phyloP scores from a whole-genome alignment of 495 filamentous ascomycete species.

The Podospora pseudopauciseta region DNA sequence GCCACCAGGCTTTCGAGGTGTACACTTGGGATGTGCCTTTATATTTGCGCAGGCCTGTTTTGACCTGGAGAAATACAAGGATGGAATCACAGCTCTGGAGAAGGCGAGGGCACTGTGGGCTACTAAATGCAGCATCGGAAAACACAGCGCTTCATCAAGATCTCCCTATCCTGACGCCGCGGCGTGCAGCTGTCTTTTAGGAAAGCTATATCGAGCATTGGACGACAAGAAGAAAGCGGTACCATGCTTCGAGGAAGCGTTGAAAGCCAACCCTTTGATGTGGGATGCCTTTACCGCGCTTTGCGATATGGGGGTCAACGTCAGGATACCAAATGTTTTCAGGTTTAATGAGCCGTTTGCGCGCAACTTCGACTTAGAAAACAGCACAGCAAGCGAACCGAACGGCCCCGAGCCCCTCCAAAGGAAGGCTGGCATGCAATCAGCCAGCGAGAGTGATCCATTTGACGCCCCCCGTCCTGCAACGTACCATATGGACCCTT shows the following conservation, averaged over 20 bases:
- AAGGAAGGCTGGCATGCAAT: slow-evolving; percentile 37
- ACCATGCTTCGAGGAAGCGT: slow-evolving; percentile 76
- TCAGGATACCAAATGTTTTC: slow-evolving; percentile 81
- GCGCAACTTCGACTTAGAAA: slow-evolving; percentile 39
- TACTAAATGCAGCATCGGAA: slow-evolving; percentile 67
- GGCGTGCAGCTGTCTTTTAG: slow-evolving; percentile 72
- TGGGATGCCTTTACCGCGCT: slow-evolving; percentile 95
- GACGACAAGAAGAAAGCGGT: slow-evolving; percentile 77
- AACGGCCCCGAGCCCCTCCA: slow-evolving; percentile 37
- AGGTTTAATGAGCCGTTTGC: slow-evolving; percentile 56
- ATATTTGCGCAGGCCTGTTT: slow-evolving; percentile 88
- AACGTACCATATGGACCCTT: slow-evolving; percentile 34
- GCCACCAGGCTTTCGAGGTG: slow-evolving; percentile 57
- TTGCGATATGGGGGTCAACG: slow-evolving; percentile 61
- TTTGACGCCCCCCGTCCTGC: slow-evolving; percentile 39
- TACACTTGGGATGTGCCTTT: slow-evolving; percentile 83
- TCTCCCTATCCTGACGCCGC: slow-evolving; percentile 76
- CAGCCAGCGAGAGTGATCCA: slow-evolving; percentile 41
- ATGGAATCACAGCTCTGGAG: slow-evolving; percentile 78
- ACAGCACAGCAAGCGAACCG: slow-evolving; percentile 24
- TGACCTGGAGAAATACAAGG: slow-evolving; percentile 67
- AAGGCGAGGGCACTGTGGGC: slow-evolving; percentile 67
- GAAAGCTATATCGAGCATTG: slow-evolving; percentile 79
- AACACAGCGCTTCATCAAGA: slow-evolving; percentile 67
- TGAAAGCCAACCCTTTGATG: slow-evolving; percentile 92